Base-by-base conservation (phyloP, 164 flowering plant species). In the Tetracentron sinense region DNA sequence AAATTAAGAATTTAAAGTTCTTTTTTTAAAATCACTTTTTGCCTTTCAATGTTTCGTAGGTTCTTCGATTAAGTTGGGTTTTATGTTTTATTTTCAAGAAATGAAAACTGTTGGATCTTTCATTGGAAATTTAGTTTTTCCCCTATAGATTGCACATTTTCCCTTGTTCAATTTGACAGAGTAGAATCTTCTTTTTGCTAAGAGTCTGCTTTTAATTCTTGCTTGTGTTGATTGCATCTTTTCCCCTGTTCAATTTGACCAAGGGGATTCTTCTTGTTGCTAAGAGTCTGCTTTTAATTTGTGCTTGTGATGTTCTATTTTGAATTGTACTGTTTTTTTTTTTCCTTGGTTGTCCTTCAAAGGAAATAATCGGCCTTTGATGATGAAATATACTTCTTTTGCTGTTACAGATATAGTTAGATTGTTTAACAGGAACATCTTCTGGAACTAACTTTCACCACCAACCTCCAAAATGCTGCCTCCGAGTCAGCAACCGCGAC, bases 401-500 rank as follows among this genome's bases (percentile, higher is more conserved):
- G 21, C 19, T 42, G 63, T 63, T 57, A 54, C 8, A 33, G 42
- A 21, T 58, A 17, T 56, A n/a, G 22, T 10, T 28, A 51, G 46
- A 35, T 6, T 53, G 23, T 62, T n/a, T 42, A 47, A 72, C 68
- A 72, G 76, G 59, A 33, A 61, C 69, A 61, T 69, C 82, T 56
- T 64, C 79, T 20, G 75, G 71, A 19, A 29, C 69, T 35, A 75
- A 69, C 47, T 68, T 68, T 62, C 73, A 71, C 26, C 62, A 66
- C 48, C 75, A 69, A 56, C 72, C 64, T 28, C 67, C 1, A 63
- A 60, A 30, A 74, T 76, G 76, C 68, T 72, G 27, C 78, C 78
- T 63, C 74, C 78, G 44, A 66, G 80, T 2, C 77, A 78, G 61
- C 79, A 72, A 60, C 62, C 73, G 5, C 62, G 81, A 21, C 42